phyloP scores from a whole-genome alignment of 2,329 filamentous ascomycete species.

The Myriangium duriaei region DNA sequence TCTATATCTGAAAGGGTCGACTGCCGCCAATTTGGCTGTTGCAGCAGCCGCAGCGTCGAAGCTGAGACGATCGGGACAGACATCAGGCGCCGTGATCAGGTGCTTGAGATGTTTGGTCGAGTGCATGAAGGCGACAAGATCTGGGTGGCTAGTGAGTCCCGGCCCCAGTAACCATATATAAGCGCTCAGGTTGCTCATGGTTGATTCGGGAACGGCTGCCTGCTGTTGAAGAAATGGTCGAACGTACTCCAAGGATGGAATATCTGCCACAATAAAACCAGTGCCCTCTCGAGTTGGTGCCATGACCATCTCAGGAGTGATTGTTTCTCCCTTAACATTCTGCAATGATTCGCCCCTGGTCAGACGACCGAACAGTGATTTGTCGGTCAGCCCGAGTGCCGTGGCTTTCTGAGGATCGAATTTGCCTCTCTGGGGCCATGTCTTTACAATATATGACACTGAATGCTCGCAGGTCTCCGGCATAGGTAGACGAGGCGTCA shows the following conservation, averaged over 20 bases:
- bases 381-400: conserved; percentile 50
- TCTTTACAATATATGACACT: conserved; percentile 77
- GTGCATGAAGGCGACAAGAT: conserved; percentile 57
- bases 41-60: conserved; percentile 55
- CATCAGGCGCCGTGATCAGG: conserved; percentile 62
- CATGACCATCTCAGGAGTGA: conserved; percentile 82
- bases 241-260: conserved; percentile 60
- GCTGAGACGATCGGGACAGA: conserved; percentile 61
- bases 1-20: conserved; percentile 64
- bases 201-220: conserved; percentile 54
- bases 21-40: conserved; percentile 53
- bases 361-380: conserved; percentile 47
- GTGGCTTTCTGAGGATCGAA: conserved; percentile 58
- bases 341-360: conserved; percentile 50
- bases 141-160: conserved; percentile 49
- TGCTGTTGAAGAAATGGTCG: conserved; percentile 54
- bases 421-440: conserved; percentile 63
- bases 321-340: conserved; percentile 50
- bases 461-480: conserved; percentile 54
- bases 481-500: conserved; percentile 51
- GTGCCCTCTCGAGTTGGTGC: conserved; percentile 52
- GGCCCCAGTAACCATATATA: conserved; percentile 75
- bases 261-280: conserved; percentile 68
- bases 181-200: conserved; percentile 55
- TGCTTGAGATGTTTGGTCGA: conserved; percentile 53